These are phyloP conservation scores for Ustilago cynodontis DNA, from an alignment of 1,284 basidiomycete species.

Conservation along the genomic window DNA sequence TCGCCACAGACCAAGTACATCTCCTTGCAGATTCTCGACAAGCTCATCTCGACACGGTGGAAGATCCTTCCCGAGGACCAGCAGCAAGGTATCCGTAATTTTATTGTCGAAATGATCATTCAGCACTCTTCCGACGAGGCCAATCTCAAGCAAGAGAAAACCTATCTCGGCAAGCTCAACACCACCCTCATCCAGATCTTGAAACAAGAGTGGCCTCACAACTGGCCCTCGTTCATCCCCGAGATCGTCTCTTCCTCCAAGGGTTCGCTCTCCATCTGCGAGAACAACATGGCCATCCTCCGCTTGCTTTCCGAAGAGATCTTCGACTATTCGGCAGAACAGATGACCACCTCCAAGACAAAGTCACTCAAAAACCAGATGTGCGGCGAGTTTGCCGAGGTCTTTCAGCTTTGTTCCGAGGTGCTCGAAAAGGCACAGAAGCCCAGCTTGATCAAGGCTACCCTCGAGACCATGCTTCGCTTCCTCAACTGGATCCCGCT, in stretches of 20 bases:
- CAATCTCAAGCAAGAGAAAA: slow-evolving; percentile 89
- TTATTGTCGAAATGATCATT: slow-evolving; percentile 92
- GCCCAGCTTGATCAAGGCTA: slow-evolving; percentile 92
- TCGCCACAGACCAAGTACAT: slow-evolving; percentile 85
- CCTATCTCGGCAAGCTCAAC: slow-evolving; percentile 96
- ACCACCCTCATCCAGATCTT: slow-evolving; percentile 95
- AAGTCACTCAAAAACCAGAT: slow-evolving; percentile 89
- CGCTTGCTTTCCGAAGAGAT: slow-evolving; percentile 98
- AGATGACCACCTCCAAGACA: slow-evolving; percentile 98
- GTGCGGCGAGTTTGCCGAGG: slow-evolving; percentile 69
- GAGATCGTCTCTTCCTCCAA: slow-evolving; percentile 98
- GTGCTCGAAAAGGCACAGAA: slow-evolving; percentile 98
- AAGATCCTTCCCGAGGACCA: slow-evolving; percentile 95
- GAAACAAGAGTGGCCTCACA: slow-evolving; percentile 99
- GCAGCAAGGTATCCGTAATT: slow-evolving; percentile 85
- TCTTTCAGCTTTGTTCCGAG: slow-evolving; percentile 74
- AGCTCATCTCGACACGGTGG: slow-evolving; percentile 93
- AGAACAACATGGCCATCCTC: slow-evolving; percentile 99
- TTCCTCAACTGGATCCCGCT: slow-evolving; percentile 99
- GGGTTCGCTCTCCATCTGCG: slow-evolving; percentile 94
- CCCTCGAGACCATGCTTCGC: slow-evolving; percentile 91
- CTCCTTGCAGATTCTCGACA: slow-evolving; percentile 68
- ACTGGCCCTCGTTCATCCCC: slow-evolving; percentile 98
- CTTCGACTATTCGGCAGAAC: slow-evolving; percentile 98
- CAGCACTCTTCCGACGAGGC: slow-evolving; percentile 85